Conservation (phyloP, 1,284 basidiomycete genomes). For the Clitocybe nebularis region DNA sequence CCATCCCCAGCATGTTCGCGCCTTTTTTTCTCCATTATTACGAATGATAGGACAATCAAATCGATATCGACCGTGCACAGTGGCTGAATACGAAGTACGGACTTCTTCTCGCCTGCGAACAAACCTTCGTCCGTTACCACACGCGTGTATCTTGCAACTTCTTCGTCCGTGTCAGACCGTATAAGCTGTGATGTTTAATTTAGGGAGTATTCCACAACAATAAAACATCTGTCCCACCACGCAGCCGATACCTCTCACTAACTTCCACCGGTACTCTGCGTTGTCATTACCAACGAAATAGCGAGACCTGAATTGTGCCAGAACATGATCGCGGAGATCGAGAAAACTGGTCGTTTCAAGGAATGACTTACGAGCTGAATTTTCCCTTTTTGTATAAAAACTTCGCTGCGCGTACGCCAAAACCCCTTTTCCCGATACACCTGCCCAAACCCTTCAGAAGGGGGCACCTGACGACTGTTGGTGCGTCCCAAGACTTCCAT, state of each 20-base stretch:
- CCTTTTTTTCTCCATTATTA: conserved; percentile 50
- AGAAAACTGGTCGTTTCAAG: not conserved
- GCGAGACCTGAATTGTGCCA: conserved; percentile 31
- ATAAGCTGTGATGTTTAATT: conserved; percentile 28
- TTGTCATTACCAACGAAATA: conserved; percentile 50
- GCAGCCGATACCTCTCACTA: conserved; percentile 34
- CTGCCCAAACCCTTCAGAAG: conserved; percentile 29
- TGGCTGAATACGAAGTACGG: conserved; percentile 41
- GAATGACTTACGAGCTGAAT: conserved; percentile 40
- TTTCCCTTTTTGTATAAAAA: conserved; percentile 40
- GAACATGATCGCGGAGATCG: not conserved
- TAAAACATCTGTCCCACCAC: conserved; percentile 28
- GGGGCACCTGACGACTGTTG: conserved; percentile 40
- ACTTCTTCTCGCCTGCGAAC: conserved; percentile 44
- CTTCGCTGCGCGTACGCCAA: conserved; percentile 33
- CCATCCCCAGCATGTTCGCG: conserved; percentile 35
- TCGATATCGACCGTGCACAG: conserved; percentile 43
- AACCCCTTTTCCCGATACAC: conserved; percentile 23
- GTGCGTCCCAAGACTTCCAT: conserved; percentile 39
- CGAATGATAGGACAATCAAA: conserved; percentile 46
- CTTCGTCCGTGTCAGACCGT: conserved; percentile 29
- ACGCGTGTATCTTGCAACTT: conserved; percentile 37
- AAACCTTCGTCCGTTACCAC: conserved; percentile 34
- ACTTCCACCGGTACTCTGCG: conserved; percentile 49
- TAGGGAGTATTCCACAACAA: not conserved